Evolutionary conservation across 306 rosid genomes (phyloP).

Genomic region (Acacia confusa): DNA sequence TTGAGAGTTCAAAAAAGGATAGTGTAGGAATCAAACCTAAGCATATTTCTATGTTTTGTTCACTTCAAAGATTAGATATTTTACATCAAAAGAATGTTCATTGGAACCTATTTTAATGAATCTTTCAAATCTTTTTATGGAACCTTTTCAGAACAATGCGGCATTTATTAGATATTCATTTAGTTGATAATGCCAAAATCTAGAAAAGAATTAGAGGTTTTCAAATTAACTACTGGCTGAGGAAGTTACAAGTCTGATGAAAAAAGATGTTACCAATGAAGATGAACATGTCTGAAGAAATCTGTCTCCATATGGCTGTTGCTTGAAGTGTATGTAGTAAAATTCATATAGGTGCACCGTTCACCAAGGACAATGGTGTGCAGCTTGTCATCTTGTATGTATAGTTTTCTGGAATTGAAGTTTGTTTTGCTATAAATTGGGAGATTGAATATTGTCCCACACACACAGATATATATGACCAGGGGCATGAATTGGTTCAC

Average conservation of each 20-base stretch:
- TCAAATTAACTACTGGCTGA: slow-evolving; percentile 44
- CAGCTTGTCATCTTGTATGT: too few species aligned
- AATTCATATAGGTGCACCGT: slow-evolving; percentile 15
- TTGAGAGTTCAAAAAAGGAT: too few species aligned
- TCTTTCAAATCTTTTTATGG: neutral
- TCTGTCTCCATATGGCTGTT: neutral
- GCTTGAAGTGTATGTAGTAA: slow-evolving; percentile 6
- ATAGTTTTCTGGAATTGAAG: too few species aligned
- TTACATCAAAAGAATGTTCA: neutral
- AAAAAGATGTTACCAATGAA: slow-evolving; percentile 24
- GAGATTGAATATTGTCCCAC: too few species aligned
- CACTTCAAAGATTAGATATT: neutral
- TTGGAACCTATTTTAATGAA: neutral
- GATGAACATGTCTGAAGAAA: neutral
- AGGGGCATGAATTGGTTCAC: too few species aligned
- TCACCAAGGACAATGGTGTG: too few species aligned
- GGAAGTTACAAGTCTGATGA: too few species aligned
- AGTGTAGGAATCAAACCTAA: too few species aligned
- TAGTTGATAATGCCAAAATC: neutral
- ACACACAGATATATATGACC: too few species aligned
- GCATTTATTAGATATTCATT: neutral
- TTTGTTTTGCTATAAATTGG: too few species aligned
- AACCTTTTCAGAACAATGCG: neutral
- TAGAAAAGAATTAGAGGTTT: neutral
- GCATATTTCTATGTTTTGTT: neutral